phyloP scores from a whole-genome alignment of 2,329 filamentous ascomycete species.

The Aspergillus ustus region DNA sequence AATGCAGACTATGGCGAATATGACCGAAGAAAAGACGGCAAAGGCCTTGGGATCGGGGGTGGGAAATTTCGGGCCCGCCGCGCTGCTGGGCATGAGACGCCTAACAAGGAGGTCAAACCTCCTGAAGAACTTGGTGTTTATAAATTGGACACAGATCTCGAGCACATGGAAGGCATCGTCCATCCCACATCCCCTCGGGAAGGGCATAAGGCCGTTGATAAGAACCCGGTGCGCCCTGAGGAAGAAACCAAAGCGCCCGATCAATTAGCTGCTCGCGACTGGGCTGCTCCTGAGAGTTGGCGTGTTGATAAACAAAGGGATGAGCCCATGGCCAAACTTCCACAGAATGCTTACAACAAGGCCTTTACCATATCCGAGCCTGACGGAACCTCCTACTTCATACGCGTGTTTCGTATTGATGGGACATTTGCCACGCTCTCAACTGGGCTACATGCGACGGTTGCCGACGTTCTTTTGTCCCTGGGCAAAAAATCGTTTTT shows the following conservation, averaged over 20 bases:
- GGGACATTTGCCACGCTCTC: constrained; percentile 93
- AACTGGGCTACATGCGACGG: constrained; percentile 79
- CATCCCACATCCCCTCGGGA: constrained; percentile 75
- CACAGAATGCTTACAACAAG: constrained; percentile 69
- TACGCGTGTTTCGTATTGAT: constrained; percentile 92
- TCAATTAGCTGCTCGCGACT: constrained; percentile 61
- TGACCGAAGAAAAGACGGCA: constrained; percentile 46
- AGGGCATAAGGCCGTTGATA: constrained; percentile 41
- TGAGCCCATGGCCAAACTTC: constrained; percentile 38
- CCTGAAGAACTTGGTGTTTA: constrained; percentile 68
- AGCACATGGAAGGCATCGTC: constrained; percentile 90
- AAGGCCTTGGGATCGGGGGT: constrained; percentile 37
- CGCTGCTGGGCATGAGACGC: constrained; percentile 36
- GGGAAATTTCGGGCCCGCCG: constrained; percentile 42
- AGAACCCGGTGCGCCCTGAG: constrained; percentile 37
- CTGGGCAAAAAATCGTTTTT: constrained; percentile 94
- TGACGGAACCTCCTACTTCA: constrained; percentile 79
- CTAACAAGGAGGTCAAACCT: constrained; percentile 29
- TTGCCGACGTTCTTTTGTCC: constrained; percentile 84
- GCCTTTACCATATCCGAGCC: constrained; percentile 71
- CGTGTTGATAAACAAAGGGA: constrained; percentile 71
- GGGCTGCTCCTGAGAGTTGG: constrained; percentile 97
- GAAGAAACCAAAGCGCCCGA: constrained; percentile 22
- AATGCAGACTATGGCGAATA: constrained; percentile 37
- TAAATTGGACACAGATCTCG: constrained; percentile 83